These are phyloP conservation scores for Omphalotus olearius DNA, from an alignment of 1,284 basidiomycete species.

Conservation along the genomic window DNA sequence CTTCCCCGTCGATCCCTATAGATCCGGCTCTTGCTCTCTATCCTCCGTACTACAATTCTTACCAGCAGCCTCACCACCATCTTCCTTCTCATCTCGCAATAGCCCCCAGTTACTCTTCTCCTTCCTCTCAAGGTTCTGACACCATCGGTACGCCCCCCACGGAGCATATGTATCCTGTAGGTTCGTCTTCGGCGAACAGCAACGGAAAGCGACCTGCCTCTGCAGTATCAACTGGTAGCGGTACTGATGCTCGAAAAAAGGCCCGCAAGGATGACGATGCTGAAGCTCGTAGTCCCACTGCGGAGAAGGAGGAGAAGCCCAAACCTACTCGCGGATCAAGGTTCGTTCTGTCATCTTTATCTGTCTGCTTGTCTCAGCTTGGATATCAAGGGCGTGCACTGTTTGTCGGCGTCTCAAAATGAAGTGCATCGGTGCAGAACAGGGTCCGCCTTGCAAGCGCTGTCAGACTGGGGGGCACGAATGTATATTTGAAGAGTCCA, in stretches of 20 bases:
- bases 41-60: slow-evolving; percentile 47
- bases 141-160: slow-evolving; percentile 67
- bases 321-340: slow-evolving; percentile 86
- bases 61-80: slow-evolving; percentile 31
- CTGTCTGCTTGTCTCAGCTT: slow-evolving; percentile 6
- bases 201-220: slow-evolving; percentile 67
- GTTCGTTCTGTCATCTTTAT: slow-evolving; percentile 37
- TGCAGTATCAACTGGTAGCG: slow-evolving; percentile 34
- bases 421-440: slow-evolving; percentile 94
- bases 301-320: slow-evolving; percentile 71
- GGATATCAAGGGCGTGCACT: slow-evolving; percentile 71
- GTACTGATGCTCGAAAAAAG: slow-evolving; percentile 51
- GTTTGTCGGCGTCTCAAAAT: slow-evolving; percentile 97
- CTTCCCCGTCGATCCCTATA: slow-evolving; percentile 56
- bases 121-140: slow-evolving; percentile 75
- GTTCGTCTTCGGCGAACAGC: slow-evolving; percentile 41
- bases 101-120: slow-evolving; percentile 48
- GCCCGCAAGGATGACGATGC: slow-evolving; percentile 58
- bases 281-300: slow-evolving; percentile 42
- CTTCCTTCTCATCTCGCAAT: slow-evolving; percentile 43
- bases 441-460: slow-evolving; percentile 89
- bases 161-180: slow-evolving; percentile 49
- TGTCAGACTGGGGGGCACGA: slow-evolving; percentile 80
- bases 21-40: slow-evolving; percentile 66
- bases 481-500: slow-evolving; percentile 93